A percentile compares a stretch with the other conserved stretches of the same genome.
These are phyloP conservation scores for Exophiala spinifera DNA, from an alignment of 2,329 filamentous ascomycete genomes.

Conservation along the genomic window DNA sequence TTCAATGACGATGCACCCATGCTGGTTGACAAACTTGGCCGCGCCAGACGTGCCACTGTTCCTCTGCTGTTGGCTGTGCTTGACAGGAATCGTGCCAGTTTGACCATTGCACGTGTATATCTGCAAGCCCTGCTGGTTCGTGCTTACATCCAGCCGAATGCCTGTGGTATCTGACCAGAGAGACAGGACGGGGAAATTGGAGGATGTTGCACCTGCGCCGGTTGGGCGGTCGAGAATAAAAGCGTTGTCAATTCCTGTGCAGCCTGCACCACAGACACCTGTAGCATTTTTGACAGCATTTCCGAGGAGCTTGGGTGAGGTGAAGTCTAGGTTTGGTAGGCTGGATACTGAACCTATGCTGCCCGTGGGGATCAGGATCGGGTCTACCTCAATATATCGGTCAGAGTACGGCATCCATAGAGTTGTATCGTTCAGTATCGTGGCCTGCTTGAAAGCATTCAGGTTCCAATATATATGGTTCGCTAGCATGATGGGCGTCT, in stretches of 20 bases:
- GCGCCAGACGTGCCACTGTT: constrained; percentile 56
- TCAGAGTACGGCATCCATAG: constrained; percentile 46
- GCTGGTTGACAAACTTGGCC: constrained; percentile 54
- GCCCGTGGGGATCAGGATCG: constrained; percentile 71
- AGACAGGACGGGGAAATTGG: constrained; percentile 53
- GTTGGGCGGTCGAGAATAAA: constrained; percentile 46
- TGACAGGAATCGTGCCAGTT: constrained; percentile 59
- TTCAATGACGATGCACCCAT: constrained; percentile 86
- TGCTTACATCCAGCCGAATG: constrained; percentile 76
- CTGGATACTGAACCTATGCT: constrained; percentile 74
- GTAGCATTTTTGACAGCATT: constrained; percentile 61
- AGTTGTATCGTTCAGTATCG: constrained; percentile 41
- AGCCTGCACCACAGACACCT: constrained; percentile 76
- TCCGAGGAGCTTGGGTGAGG: constrained; percentile 73
- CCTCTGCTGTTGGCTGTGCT: constrained; percentile 44
- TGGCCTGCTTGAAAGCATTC: constrained; percentile 46
- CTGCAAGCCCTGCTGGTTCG: constrained; percentile 84
- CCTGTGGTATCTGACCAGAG: constrained; percentile 68
- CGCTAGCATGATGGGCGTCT: constrained; percentile 50
- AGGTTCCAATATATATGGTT: constrained; percentile 54
- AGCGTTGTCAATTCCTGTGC: constrained; percentile 74
- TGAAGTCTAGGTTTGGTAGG: constrained; percentile 64
- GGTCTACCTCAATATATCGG: constrained; percentile 48
- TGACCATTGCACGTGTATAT: constrained; percentile 79
- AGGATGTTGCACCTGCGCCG: constrained; percentile 29